Conservation (phyloP, 2,329 filamentous ascomycete species). For the Aspergillus tamarii region DNA sequence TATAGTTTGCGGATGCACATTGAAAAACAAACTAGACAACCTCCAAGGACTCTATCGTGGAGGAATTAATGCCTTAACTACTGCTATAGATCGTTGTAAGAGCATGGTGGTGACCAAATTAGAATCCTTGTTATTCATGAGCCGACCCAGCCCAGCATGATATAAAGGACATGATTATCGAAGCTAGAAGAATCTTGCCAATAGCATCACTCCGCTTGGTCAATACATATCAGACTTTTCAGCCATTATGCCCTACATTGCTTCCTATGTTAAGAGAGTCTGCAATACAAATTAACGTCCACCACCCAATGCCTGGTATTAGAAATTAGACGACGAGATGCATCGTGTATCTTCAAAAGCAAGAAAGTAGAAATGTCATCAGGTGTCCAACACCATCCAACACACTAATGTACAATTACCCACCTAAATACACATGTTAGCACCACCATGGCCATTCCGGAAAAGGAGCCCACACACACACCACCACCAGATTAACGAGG, state of each 20-base stretch:
- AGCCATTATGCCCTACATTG: background rate
- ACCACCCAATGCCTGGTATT: background rate
- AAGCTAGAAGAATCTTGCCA: background rate
- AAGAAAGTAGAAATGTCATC: background rate
- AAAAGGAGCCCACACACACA: background rate
- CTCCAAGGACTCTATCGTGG: background rate
- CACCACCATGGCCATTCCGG: background rate
- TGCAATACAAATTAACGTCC: background rate
- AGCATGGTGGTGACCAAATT: background rate
- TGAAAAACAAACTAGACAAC: background rate
- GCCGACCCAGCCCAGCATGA: background rate
- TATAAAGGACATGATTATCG: background rate
- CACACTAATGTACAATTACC: background rate
- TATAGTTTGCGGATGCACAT: background rate
- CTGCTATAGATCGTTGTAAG: background rate
- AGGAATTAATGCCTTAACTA: background rate
- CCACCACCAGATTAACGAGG: background rate
- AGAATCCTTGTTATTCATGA: background rate
- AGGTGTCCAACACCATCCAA: conserved; percentile 3
- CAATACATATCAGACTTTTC: background rate
- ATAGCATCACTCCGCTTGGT: background rate
- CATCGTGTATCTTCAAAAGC: background rate
- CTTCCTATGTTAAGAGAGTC: background rate
- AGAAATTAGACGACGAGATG: background rate
- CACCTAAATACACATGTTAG: background rate